Conservation (phyloP, 1,139 yeast species). For the Kodamaea fungicola region DNA sequence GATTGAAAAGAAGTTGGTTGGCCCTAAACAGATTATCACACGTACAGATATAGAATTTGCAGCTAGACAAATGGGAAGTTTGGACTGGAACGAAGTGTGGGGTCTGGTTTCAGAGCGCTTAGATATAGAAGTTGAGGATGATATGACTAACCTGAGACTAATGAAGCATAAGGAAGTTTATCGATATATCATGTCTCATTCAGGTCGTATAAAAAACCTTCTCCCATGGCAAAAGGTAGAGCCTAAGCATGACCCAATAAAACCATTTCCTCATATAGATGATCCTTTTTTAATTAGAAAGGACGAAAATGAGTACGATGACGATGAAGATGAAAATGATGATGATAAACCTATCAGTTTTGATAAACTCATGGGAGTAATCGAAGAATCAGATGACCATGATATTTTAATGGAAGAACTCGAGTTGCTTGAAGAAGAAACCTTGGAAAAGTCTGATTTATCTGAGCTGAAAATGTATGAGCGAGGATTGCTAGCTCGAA, state of each 20-base stretch:
- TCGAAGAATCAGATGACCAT: background rate
- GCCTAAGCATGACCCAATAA: slow-evolving; percentile 1
- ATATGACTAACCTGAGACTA: slow-evolving; percentile 9
- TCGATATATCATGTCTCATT: slow-evolving; percentile 7
- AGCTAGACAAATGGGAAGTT: slow-evolving; percentile 1
- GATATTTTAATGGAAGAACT: slow-evolving; percentile 4
- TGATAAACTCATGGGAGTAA: background rate
- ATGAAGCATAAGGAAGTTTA: slow-evolving; percentile 8
- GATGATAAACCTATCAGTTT: slow-evolving; percentile 1
- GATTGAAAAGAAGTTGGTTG: slow-evolving; percentile 4
- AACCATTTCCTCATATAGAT: slow-evolving; percentile 2
- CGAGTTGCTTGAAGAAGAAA: slow-evolving; percentile 11
- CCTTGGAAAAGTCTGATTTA: slow-evolving; percentile 18
- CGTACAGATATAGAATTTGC: background rate
- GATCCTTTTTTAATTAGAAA: slow-evolving; percentile 7
- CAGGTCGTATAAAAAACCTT: background rate
- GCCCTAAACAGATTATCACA: background rate
- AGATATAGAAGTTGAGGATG: slow-evolving; percentile 9
- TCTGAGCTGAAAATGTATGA: slow-evolving; percentile 20
- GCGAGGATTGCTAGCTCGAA: slow-evolving; percentile 15
- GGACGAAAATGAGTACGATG: background rate
- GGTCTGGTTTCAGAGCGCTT: slow-evolving; percentile 7
- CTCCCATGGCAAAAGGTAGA: slow-evolving; percentile 7
- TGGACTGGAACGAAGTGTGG: slow-evolving; percentile 12
- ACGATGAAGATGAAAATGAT: slow-evolving; percentile 2